A percentile compares a stretch with the other conserved stretches of the same genome.
Conservation (phyloP, 148 eudicot species). For the Fagopyrum homotropicum region DNA sequence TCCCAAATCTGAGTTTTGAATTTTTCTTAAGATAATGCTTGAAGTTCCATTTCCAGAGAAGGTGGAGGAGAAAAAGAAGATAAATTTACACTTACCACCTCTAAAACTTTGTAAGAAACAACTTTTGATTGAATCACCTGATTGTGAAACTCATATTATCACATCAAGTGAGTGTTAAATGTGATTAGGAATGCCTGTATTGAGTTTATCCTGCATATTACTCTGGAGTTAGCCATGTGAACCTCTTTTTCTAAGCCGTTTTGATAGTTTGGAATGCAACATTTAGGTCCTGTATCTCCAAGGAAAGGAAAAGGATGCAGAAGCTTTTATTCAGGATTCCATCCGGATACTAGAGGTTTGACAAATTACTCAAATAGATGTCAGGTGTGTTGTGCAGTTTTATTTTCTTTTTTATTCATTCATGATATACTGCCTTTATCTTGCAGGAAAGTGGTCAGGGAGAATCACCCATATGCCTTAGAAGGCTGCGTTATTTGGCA, state of each 20-base stretch:
- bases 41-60: not conserved
- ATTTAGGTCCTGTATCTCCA: constrained; percentile 67
- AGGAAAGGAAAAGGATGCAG: constrained; percentile 70
- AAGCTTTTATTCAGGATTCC: constrained; percentile 65
- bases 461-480: constrained; percentile 59
- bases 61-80: constrained; percentile 2
- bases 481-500: constrained; percentile 74
- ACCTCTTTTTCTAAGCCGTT: not conserved
- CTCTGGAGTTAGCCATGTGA: not conserved
- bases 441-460: constrained; percentile 81
- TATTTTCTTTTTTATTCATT: constrained; percentile 8
- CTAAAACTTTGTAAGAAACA: not conserved
- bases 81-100: not conserved
- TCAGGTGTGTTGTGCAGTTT: constrained; percentile 4
- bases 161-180: not conserved
- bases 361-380: constrained; percentile 6
- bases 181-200: not conserved
- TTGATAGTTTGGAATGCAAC: not conserved
- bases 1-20: not conserved
- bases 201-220: not conserved
- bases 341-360: constrained; percentile 72
- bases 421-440: constrained; percentile 13
- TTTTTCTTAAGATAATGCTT: not conserved
- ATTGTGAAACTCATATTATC: not conserved
- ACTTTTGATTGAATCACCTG: not conserved